Percentiles rank a stretch among this genome's conserved stretches.
Evolutionary conservation across 2,329 filamentous ascomycete species (phyloP).

Genomic region (Neophaeococcomyces aloes): DNA sequence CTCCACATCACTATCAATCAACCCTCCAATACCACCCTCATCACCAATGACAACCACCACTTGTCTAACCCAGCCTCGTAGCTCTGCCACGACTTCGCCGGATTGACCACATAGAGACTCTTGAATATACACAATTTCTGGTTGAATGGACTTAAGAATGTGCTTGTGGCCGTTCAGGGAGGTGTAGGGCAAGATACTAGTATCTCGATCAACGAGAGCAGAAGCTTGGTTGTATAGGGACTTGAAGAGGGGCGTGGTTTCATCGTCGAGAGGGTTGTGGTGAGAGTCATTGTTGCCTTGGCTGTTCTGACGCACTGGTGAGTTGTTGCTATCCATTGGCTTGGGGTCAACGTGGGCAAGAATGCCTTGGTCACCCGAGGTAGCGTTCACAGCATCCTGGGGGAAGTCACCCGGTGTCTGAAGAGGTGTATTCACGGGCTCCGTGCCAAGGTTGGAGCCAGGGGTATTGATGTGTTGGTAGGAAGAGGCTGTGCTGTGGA

Average conservation of each 20-base stretch:
- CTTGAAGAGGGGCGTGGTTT: conserved; percentile 56
- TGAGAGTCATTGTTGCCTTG: conserved; percentile 17
- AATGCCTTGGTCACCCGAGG: conserved; percentile 46
- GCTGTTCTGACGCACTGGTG: conserved; percentile 29
- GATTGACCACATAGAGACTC: conserved; percentile 68
- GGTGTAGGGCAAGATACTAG: conserved; percentile 80
- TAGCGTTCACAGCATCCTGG: conserved; percentile 22
- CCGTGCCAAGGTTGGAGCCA: conserved; percentile 35
- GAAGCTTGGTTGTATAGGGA: conserved; percentile 71
- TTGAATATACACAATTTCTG: conserved; percentile 79
- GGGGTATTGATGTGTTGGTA: conserved; percentile 77
- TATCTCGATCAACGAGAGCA: conserved; percentile 68
- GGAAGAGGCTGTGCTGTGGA: conserved; percentile 52
- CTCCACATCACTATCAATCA: conserved; percentile 67
- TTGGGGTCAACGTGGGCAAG: conserved; percentile 37
- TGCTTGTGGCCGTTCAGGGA: conserved; percentile 73
- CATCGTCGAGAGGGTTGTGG: conserved; percentile 24
- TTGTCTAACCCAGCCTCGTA: conserved; percentile 53
- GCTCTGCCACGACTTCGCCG: conserved; percentile 61
- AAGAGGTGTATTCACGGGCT: conserved; percentile 44
- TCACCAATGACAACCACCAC: conserved; percentile 50
- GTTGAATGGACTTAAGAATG: conserved; percentile 74
- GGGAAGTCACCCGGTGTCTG: conserved; percentile 50
- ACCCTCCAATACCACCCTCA: conserved; percentile 55
- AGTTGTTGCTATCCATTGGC: conserved; percentile 32